Evolutionary conservation across 495 filamentous ascomycete genomes (phyloP).

Genomic region (Ramalina intermedia): DNA sequence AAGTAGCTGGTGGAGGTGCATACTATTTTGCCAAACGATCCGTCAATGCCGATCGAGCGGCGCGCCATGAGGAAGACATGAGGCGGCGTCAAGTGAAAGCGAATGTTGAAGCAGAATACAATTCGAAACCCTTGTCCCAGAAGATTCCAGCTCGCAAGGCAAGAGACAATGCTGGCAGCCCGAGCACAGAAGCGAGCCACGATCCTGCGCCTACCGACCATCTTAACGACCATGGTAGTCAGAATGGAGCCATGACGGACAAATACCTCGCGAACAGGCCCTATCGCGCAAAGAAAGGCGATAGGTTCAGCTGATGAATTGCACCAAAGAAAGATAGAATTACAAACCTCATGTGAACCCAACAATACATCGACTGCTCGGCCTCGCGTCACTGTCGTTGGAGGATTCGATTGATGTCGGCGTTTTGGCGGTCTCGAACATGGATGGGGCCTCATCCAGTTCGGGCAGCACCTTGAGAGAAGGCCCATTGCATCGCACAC

Average conservation of each 20-base stretch:
- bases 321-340: neutral
- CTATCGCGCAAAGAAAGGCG: constrained; percentile 61
- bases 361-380: too few species aligned
- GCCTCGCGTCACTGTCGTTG: too few species aligned
- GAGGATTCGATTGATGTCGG: too few species aligned
- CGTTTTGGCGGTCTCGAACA: too few species aligned
- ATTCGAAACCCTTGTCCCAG: constrained; percentile 17
- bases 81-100: constrained; percentile 47
- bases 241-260: constrained; percentile 62
- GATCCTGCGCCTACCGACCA: constrained; percentile 84
- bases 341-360: too few species aligned
- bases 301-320: constrained; percentile 46
- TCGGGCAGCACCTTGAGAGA: too few species aligned
- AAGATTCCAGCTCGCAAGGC: constrained; percentile 14
- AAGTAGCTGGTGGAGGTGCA: constrained; percentile 66
- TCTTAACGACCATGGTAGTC: constrained; percentile 55
- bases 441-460: too few species aligned
- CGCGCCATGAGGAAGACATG: constrained; percentile 52
- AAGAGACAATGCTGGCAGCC: constrained; percentile 48
- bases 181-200: constrained; percentile 60
- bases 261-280: constrained; percentile 76
- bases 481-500: too few species aligned
- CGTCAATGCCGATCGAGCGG: constrained; percentile 75
- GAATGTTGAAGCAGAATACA: constrained; percentile 37
- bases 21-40: constrained; percentile 93